A percentile compares a stretch with the other conserved stretches of the same genome.
Evolutionary conservation across 176 grass and related monocot genomes (phyloP).

Genomic region (Oryza coarctata): DNA sequence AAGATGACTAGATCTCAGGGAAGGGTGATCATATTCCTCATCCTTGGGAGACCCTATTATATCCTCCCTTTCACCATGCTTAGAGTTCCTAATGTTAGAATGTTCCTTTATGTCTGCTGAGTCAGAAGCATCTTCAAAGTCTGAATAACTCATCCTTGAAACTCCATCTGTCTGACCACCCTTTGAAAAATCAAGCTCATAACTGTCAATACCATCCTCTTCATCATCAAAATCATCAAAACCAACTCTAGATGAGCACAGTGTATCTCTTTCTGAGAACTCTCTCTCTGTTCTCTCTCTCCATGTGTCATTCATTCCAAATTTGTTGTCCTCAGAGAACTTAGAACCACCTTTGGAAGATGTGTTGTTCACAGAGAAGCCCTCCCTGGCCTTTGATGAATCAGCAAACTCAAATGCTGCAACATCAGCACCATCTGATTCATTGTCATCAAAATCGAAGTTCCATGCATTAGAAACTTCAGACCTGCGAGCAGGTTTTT

Average conservation of each 20-base stretch:
- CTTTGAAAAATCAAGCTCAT: constrained; percentile 69
- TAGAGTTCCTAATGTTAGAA: constrained; percentile 41
- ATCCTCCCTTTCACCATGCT: constrained; percentile 29
- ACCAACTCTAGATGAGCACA: constrained; percentile 49
- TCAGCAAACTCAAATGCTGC: constrained; percentile 93
- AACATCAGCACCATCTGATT: constrained; percentile 96
- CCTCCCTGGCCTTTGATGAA: constrained; percentile 44
- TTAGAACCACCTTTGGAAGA: constrained; percentile 44
- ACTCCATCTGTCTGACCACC: constrained; percentile 55
- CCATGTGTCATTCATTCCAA: constrained; percentile 38
- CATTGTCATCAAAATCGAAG: constrained; percentile 96
- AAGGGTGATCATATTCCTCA: constrained; percentile 52
- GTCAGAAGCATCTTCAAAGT: constrained; percentile 66
- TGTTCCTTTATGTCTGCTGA: constrained; percentile 52
- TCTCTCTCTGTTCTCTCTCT: constrained; percentile 34
- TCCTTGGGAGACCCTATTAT: constrained; percentile 45
- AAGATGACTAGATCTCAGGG: constrained; percentile 51
- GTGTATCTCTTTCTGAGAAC: constrained; percentile 41
- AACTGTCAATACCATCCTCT: constrained; percentile 86
- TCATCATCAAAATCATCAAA: constrained; percentile 98
- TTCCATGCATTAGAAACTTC: constrained; percentile 90
- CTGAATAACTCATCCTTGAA: constrained; percentile 68
- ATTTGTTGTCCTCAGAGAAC: constrained; percentile 35
- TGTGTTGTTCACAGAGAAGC: constrained; percentile 31
- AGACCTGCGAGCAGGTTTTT: constrained; percentile 51